phyloP scores from a whole-genome alignment of 192 early-diverging fungal genomes.

The Coemansia sp. region DNA sequence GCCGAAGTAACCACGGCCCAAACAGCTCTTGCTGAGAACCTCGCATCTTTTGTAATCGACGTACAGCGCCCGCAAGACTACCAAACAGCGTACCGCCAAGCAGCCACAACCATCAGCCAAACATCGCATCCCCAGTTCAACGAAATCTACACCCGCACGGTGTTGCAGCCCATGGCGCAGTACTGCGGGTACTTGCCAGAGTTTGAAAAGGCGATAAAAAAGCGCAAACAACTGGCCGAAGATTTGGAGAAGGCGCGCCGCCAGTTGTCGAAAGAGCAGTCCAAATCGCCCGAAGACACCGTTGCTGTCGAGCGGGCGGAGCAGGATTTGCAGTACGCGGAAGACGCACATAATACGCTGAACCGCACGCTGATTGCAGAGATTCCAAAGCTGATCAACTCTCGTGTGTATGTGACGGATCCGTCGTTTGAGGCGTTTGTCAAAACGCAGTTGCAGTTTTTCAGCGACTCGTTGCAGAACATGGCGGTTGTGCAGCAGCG shows the following conservation, averaged over 20 bases:
- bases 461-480: conserved; percentile 74
- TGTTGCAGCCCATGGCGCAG: conserved; percentile 86
- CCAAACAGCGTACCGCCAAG: conserved; percentile 81
- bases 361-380: conserved; percentile 82
- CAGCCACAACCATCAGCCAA: conserved; percentile 78
- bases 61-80: conserved; percentile 72
- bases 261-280: conserved; percentile 77
- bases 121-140: conserved; percentile 80
- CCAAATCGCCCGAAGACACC: conserved; percentile 76
- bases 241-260: conserved; percentile 83
- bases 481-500: conserved; percentile 66
- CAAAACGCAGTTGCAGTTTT: conserved; percentile 90
- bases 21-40: conserved; percentile 77
- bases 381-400: conserved; percentile 86
- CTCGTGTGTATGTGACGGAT: conserved; percentile 86
- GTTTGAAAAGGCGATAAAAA: conserved; percentile 88
- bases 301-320: conserved; percentile 68
- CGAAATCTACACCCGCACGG: conserved; percentile 78
- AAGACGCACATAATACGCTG: conserved; percentile 76
- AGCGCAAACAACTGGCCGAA: conserved; percentile 81
- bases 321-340: conserved; percentile 70
- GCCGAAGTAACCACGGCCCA: conserved; percentile 84
- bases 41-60: conserved; percentile 84
- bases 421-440: conserved; percentile 96
- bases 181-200: conserved; percentile 88